Evolutionary conservation across 306 rosid genomes (phyloP).

Genomic region (Alnus rubra): DNA sequence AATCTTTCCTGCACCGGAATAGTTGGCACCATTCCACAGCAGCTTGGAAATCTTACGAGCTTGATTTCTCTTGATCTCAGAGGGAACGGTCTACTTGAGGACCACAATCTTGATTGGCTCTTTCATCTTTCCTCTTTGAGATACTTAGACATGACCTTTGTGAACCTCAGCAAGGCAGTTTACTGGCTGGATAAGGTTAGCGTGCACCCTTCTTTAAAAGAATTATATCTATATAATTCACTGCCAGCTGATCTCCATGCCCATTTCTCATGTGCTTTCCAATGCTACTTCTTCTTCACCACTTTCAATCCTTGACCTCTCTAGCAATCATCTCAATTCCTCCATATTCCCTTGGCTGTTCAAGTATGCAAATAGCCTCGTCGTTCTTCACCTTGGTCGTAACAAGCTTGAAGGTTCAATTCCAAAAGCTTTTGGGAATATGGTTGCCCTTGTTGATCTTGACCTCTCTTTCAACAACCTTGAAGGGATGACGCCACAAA

Average conservation of each 20-base stretch:
- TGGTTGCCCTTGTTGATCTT: too few species aligned
- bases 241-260: not conserved
- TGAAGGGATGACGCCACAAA: not conserved
- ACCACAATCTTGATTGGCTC: conserved; percentile 2
- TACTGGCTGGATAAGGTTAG: not conserved
- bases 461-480: not conserved
- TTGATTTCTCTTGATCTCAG: conserved; percentile 3
- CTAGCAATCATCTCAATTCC: not conserved
- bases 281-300: not conserved
- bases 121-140: not conserved
- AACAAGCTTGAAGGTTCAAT: not conserved
- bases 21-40: not conserved
- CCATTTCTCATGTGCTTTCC: not conserved
- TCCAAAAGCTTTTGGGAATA: conserved; percentile 6
- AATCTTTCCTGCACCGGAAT: not conserved
- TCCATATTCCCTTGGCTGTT: conserved; percentile 8
- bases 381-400: not conserved
- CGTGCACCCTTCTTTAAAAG: not conserved
- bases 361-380: not conserved
- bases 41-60: not conserved
- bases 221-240: fast-evolving
- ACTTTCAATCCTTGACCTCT: not conserved
- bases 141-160: not conserved
- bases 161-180: not conserved
- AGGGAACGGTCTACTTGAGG: fast-evolving